Percentiles rank a stretch among this genome's conserved stretches.
These are phyloP conservation scores for Lavandula angustifolia DNA, from an alignment of 257 asterid species.

Conservation along the genomic window DNA sequence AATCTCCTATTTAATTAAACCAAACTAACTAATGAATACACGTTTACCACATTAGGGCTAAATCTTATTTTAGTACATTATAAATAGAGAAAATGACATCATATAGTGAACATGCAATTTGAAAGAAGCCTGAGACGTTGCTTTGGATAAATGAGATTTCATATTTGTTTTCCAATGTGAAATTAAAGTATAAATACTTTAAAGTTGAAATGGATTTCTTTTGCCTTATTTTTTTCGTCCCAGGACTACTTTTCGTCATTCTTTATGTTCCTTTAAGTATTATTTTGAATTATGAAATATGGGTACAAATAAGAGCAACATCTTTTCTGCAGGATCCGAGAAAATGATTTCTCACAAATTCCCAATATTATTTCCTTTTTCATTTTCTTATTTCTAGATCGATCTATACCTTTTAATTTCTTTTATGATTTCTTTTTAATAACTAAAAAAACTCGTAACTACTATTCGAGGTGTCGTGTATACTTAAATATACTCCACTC, in stretches of 20 bases:
- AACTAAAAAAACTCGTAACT: no score
- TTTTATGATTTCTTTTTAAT: no score
- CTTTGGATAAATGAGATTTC: neutral
- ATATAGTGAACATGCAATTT: neutral
- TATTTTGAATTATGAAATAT: conserved; percentile 23
- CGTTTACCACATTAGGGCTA: no score
- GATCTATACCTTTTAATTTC: no score
- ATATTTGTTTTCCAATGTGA: no score
- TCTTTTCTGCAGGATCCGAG: conserved; percentile 66
- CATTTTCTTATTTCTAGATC: neutral
- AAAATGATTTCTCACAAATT: conserved; percentile 42
- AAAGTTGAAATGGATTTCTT: conserved; percentile 38
- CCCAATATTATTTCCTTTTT: neutral
- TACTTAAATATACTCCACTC: no score
- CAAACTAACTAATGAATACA: no score
- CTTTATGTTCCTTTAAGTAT: conserved; percentile 54
- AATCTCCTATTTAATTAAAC: no score
- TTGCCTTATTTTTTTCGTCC: conserved; percentile 31
- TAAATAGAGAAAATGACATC: no score
- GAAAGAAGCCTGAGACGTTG: neutral
- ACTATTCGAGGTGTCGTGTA: no score
- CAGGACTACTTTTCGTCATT: conserved; percentile 60
- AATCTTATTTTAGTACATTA: no score
- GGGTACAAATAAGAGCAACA: conserved; percentile 22
- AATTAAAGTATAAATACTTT: conserved; percentile 25